Percentiles rank a stretch among this genome's conserved stretches.
Conservation (phyloP, 1,139 yeast genomes). For the Pichia sp. region DNA sequence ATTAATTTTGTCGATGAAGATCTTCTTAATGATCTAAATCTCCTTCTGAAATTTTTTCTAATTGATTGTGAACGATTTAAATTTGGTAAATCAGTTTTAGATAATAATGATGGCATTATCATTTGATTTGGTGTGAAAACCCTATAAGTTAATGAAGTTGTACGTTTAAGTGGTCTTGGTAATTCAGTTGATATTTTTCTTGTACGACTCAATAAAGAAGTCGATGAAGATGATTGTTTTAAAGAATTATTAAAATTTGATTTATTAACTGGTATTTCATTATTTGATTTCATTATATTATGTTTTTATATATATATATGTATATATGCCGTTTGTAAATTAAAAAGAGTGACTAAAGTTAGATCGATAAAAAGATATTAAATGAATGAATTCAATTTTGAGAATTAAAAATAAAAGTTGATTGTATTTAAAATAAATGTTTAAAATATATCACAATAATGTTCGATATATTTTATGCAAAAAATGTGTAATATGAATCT, state of each 20-base stretch:
- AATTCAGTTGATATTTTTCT: conserved; percentile 18
- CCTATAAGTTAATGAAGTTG: conserved; percentile 24
- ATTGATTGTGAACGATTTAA: conserved; percentile 11
- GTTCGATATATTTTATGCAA: background rate
- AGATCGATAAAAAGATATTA: background rate
- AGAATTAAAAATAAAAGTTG: too few species aligned
- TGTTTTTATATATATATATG: too few species aligned
- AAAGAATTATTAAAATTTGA: background rate
- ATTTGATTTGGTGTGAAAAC: conserved; percentile 19
- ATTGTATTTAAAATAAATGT: too few species aligned
- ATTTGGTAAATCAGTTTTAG: background rate
- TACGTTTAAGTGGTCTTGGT: conserved; percentile 25
- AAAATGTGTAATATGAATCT: too few species aligned
- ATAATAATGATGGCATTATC: conserved; percentile 4
- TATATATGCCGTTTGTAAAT: too few species aligned
- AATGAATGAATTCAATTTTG: background rate
- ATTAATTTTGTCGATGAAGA: background rate
- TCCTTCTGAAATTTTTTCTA: conserved; percentile 5
- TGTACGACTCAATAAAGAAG: conserved; percentile 11
- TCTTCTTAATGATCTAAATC: conserved; percentile 8
- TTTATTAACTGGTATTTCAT: conserved; percentile 4
- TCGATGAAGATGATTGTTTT: conserved; percentile 1
- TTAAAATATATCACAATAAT: background rate
- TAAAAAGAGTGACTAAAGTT: conserved; percentile 10
- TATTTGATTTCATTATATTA: too few species aligned